These are phyloP conservation scores for Mycena filopes DNA, from an alignment of 768 basidiomycete species.

Conservation along the genomic window DNA sequence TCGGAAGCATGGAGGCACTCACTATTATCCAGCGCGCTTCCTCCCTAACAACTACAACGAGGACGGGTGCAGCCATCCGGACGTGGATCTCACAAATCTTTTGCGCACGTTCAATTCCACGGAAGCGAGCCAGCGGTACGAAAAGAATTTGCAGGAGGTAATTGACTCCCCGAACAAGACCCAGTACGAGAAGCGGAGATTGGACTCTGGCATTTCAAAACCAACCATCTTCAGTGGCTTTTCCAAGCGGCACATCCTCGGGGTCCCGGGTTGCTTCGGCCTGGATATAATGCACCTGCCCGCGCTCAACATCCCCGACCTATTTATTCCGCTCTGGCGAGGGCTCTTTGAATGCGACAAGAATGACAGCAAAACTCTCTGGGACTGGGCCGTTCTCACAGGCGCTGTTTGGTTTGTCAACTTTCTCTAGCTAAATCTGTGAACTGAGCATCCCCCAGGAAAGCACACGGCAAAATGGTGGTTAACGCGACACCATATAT, in stretches of 20 bases:
- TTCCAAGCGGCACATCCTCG: constrained; percentile 20
- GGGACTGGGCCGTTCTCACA: constrained; percentile 46
- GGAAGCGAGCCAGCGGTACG: constrained; percentile 25
- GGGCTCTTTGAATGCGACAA: constrained; percentile 36
- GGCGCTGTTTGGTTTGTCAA: constrained; percentile 46
- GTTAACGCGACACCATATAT: constrained; percentile 43
- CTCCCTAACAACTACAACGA: constrained; percentile 34
- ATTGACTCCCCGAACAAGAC: constrained; percentile 30
- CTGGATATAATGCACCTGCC: constrained; percentile 48
- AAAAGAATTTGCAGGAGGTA: constrained; percentile 32
- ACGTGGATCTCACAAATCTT: constrained; percentile 36
- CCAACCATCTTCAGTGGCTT: constrained; percentile 35
- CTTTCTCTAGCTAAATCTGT: no score
- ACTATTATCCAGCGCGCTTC: constrained; percentile 38
- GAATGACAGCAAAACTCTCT: constrained; percentile 33
- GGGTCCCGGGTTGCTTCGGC: not conserved
- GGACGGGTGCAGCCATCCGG: constrained; percentile 40
- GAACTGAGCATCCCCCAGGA: no score
- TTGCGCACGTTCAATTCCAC: constrained; percentile 2
- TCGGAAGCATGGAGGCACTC: constrained; percentile 26
- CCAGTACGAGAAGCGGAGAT: constrained; percentile 38
- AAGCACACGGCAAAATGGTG: constrained; percentile 30
- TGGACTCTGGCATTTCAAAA: constrained; percentile 42
- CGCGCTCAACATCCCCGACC: constrained; percentile 50
- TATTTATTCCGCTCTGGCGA: constrained; percentile 45